Evolutionary conservation across 148 eudicot genomes (phyloP), one percentile per base, ranked within the genome.

Genomic region (Arctostaphylos glauca): DNA sequence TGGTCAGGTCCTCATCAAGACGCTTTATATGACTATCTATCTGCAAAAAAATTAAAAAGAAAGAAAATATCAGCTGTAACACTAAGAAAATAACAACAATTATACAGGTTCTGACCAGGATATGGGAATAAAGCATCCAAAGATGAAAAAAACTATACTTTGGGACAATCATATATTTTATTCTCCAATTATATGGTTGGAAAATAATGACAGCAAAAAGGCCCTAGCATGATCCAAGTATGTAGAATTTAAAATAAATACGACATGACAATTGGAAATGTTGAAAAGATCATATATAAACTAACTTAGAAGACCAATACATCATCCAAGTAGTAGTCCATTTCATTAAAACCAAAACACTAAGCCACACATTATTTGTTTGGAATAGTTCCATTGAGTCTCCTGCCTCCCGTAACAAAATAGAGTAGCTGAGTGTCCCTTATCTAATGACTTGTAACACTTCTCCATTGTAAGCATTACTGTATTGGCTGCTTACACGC

Each of bases 21-120:
- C 99, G 98, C 82, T 91, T 96, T 86, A 96, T 90, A 87, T 96
- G 99, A 87, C 98, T 94, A 88, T 96, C 99, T 89, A 96, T 93
- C 98, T 96, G 95, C 82, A 84, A 85, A 66, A 54, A 90, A 59
- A 67, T 25, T 14, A 46, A 77, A n/a, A 62, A 56, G 49, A 55
- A 71, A 43, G 46, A 44, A 9, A 15, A 6, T 48, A n/a, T 31
- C 41, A 68, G 81, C 59, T 64, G 58, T 7, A 64, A 48, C 58
- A 14, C 72, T 18, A 3, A 78, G 71, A 25, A 80, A 31, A 14
- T 80, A 31, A 67, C 60, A 80, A 47, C n/a, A 31, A 50, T 67
- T 67, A 23, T 10, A 80, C 23, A 62, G 56, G 19, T 18, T 62
- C 71, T 44, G n/a, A 66, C 16, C 74, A 49, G 67, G 9, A 64